phyloP scores from a whole-genome alignment of 2,329 filamentous ascomycete species.

The Penicillium paneum region DNA sequence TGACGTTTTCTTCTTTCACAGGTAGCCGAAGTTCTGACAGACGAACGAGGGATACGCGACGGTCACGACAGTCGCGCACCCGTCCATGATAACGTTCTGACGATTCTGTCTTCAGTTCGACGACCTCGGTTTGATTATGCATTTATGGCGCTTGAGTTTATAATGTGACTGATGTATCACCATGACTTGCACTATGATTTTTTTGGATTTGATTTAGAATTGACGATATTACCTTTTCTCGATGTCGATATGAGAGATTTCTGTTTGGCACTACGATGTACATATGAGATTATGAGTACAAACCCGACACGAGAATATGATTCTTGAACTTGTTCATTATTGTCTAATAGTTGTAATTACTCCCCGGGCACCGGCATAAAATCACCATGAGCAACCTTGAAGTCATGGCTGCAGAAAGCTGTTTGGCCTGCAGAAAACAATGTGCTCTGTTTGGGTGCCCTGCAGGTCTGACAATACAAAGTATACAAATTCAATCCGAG shows the following conservation, averaged over 20 bases:
- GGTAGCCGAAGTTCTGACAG: constrained; percentile 46
- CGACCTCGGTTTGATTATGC: constrained; percentile 10
- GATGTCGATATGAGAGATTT: constrained; percentile 13
- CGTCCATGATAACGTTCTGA: constrained; percentile 19
- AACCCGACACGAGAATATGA: constrained; percentile 2
- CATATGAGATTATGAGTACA: constrained; percentile 8
- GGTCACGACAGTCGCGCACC: constrained; percentile 29
- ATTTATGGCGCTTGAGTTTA: constrained; percentile 19
- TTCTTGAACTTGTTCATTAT: neutral
- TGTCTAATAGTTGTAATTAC: constrained; percentile 3
- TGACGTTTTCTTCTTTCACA: constrained; percentile 22
- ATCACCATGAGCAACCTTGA: neutral
- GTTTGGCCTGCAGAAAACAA: constrained; percentile 19
- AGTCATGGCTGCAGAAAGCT: constrained; percentile 15
- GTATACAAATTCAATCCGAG: neutral
- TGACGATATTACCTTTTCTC: constrained; percentile 15
- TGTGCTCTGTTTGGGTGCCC: constrained; percentile 15
- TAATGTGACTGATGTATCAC: constrained; percentile 24
- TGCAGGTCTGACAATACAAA: neutral
- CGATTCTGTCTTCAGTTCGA: neutral
- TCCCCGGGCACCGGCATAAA: constrained; percentile 11
- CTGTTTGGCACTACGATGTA: constrained; percentile 3
- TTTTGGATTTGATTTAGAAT: neutral
- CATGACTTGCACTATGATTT: constrained; percentile 14
- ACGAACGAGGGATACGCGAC: constrained; percentile 34